Evolutionary conservation across 2,329 filamentous ascomycete genomes (phyloP).

Genomic region (Akanthomyces dipterigenus): DNA sequence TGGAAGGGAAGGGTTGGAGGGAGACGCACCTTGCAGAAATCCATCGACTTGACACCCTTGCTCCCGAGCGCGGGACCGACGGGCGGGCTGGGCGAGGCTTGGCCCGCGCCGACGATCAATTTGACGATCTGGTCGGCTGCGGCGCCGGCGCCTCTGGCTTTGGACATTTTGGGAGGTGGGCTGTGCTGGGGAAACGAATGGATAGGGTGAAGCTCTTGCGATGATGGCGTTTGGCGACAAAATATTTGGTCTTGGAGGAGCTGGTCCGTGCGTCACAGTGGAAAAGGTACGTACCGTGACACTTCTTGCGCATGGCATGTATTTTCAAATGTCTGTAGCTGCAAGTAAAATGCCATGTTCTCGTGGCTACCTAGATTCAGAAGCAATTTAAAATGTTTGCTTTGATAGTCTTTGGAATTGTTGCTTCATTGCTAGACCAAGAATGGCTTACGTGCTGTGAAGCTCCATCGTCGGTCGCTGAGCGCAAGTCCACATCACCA

Average conservation of each 20-base stretch:
- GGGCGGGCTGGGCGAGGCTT: constrained; percentile 89
- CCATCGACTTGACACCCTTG: constrained; percentile 98
- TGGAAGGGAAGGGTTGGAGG: neutral
- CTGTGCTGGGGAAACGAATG: constrained; percentile 9
- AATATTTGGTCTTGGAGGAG: neutral
- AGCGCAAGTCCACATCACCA: too few relatives aligned
- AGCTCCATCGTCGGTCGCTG: too few relatives aligned
- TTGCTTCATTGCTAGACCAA: too few relatives aligned
- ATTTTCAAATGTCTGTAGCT: too few relatives aligned
- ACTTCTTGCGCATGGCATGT: too few relatives aligned
- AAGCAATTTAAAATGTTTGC: too few relatives aligned
- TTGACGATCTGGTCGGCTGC: constrained; percentile 75
- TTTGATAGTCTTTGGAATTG: too few relatives aligned
- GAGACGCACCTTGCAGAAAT: constrained; percentile 84
- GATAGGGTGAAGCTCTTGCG: neutral
- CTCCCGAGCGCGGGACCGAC: constrained; percentile 93
- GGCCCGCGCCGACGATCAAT: constrained; percentile 92
- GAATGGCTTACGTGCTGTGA: too few relatives aligned
- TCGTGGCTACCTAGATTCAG: too few relatives aligned
- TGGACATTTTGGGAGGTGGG: constrained; percentile 41
- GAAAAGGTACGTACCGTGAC: neutral
- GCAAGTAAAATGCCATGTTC: too few relatives aligned
- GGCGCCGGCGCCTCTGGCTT: constrained; percentile 33
- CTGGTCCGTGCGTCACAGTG: neutral
- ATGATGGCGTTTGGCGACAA: neutral